These are phyloP conservation scores for Sclerospora graminicola DNA, from an alignment of 352 stramenopile species.

Conservation along the genomic window DNA sequence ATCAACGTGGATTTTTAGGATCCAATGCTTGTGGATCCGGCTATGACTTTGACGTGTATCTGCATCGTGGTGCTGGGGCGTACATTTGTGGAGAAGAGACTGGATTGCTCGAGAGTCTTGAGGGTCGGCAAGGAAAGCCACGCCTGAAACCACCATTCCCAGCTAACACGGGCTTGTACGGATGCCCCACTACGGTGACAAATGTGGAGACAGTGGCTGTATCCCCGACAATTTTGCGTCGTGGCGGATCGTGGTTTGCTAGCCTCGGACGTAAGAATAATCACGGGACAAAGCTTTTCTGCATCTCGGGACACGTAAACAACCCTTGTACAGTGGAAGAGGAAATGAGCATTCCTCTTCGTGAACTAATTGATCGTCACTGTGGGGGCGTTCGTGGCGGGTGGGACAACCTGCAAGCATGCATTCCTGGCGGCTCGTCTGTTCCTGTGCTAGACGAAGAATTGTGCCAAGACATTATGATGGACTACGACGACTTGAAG, in stretches of 20 bases:
- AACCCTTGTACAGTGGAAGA: slow-evolving; percentile 98
- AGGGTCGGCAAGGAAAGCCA: slow-evolving; percentile 96
- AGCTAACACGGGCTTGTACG: slow-evolving; percentile 97
- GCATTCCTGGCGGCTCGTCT: slow-evolving; percentile 95
- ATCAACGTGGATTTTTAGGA: slow-evolving; percentile 93
- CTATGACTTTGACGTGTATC: slow-evolving; percentile 99
- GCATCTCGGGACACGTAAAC: slow-evolving; percentile 99
- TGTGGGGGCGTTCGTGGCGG: slow-evolving; percentile 97
- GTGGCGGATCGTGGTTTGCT: slow-evolving; percentile 94
- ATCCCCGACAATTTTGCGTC: slow-evolving; percentile 95
- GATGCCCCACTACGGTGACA: slow-evolving; percentile 98
- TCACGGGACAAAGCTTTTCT: slow-evolving; percentile 98
- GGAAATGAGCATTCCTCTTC: slow-evolving; percentile 97
- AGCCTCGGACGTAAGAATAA: slow-evolving; percentile 98
- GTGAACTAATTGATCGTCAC: slow-evolving; percentile 98
- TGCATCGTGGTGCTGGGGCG: slow-evolving; percentile 96
- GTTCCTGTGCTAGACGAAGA: slow-evolving; percentile 93
- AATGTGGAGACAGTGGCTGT: slow-evolving; percentile 99
- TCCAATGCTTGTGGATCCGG: slow-evolving; percentile 95
- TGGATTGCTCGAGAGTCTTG: slow-evolving; percentile 95
- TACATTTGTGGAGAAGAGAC: slow-evolving; percentile 99
- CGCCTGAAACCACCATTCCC: slow-evolving; percentile 99
- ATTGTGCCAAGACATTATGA: slow-evolving; percentile 94
- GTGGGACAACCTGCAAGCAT: slow-evolving; percentile 98
- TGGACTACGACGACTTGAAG: slow-evolving; percentile 99